Evolutionary conservation across 495 filamentous ascomycete species (phyloP), one percentile per base, ranked within the genome.

Genomic region (Aspergillus affinis): DNA sequence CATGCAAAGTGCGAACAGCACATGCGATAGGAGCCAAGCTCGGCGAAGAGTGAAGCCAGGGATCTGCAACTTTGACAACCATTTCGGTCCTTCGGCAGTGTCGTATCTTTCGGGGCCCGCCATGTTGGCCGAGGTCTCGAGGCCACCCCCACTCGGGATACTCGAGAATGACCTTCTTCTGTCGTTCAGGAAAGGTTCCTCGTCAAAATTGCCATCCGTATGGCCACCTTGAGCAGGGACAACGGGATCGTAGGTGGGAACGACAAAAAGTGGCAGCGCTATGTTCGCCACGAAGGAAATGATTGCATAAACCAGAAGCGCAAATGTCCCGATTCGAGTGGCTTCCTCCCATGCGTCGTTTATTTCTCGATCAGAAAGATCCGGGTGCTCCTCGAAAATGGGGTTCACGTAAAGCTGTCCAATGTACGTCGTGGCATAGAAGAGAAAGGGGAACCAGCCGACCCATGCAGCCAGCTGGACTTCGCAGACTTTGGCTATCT

Each of bases 371-470:
- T 85, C 78, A 2, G 88, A 82, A 78, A 96, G 88, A 67, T 91
- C 66, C 3, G 90, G 90, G 64, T 96, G 86, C 52, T 81, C 75
- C 62, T 83, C 81, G 56, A 96, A 88, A 57, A 82, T 88, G 0
- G 91, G 91, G 66, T 95, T 87, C 45, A 88, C 88, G 67, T 95
- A 94, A 55, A 95, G 87, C 70, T 97, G 90, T 54, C 88, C 92
- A 65, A 96, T 87, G 71, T 92, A 97, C 27, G 90, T 94, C 1
- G 90, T 94, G 7, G 91, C 89, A 75, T 97, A 97, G 74, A 93
- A 97, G 0, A 97, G 80, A 76, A 96, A 93, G 18, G 92, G 92
- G 67, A 97, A 97, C 89, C 92, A 97, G 59, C 90, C 92, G 62
- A 96, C 87, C 92, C 92, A 97, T 26, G 90, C 90, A 57, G 88